phyloP scores from a whole-genome alignment of 148 eudicot genomes.

The Camellia granthamiana region DNA sequence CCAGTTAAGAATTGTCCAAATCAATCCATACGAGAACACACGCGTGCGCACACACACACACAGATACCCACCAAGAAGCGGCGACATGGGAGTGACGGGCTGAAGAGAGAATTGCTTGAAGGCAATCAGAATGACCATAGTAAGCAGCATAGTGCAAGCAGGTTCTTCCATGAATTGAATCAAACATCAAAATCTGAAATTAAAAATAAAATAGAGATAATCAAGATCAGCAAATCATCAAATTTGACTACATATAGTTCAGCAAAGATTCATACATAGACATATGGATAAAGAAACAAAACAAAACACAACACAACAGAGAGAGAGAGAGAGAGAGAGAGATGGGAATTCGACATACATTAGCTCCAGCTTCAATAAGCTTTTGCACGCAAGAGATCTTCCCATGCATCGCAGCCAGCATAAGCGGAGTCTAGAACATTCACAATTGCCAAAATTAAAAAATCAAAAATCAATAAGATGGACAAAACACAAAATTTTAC shows the following conservation, averaged over 20 bases:
- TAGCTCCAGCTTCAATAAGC: constrained; percentile 91
- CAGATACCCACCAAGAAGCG: constrained; percentile 64
- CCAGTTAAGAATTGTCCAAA: constrained; percentile 6
- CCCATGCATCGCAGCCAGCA: constrained; percentile 97
- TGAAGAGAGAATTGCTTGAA: constrained; percentile 66
- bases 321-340: background rate
- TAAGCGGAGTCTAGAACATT: constrained; percentile 78
- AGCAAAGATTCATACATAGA: background rate
- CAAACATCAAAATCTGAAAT: constrained; percentile 86
- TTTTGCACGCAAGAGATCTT: constrained; percentile 71
- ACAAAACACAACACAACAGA: background rate
- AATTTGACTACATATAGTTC: background rate
- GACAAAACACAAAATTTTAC: background rate
- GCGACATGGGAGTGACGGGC: constrained; percentile 87
- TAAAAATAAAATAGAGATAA: background rate
- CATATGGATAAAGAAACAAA: no score
- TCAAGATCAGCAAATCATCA: constrained; percentile 14
- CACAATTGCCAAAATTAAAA: constrained; percentile 7
- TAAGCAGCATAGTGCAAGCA: constrained; percentile 97
- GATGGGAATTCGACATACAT: constrained; percentile 48
- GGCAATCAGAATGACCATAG: constrained; percentile 84
- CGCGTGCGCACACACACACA: no score
- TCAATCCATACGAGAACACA: background rate
- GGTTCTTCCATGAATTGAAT: constrained; percentile 77
- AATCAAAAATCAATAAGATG: background rate